phyloP scores from a whole-genome alignment of 2,329 filamentous ascomycete genomes.

The Macrophomina phaseolina region DNA sequence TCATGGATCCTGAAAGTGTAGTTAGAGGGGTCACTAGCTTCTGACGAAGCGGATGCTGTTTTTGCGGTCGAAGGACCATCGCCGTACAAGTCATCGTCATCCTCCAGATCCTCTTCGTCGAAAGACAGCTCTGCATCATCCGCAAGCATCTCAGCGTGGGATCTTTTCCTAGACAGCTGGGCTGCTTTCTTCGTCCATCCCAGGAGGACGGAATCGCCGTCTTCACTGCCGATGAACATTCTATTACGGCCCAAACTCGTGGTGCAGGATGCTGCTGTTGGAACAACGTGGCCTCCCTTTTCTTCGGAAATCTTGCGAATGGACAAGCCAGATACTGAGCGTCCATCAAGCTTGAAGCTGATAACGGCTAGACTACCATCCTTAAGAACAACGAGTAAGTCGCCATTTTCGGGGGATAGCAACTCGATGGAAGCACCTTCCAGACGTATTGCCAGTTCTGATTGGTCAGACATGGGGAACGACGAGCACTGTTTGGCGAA shows the following conservation, averaged over 20 bases:
- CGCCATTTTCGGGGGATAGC: slow-evolving; percentile 76
- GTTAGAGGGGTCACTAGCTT: slow-evolving; percentile 62
- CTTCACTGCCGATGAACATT: slow-evolving; percentile 86
- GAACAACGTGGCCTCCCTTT: slow-evolving; percentile 67
- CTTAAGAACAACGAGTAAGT: slow-evolving; percentile 81
- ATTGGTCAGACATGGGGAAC: slow-evolving; percentile 86
- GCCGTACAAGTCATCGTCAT: slow-evolving; percentile 67
- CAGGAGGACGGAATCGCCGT: slow-evolving; percentile 79
- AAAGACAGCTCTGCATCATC: slow-evolving; percentile 51
- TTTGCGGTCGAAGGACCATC: slow-evolving; percentile 54
- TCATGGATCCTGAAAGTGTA: slow-evolving; percentile 81
- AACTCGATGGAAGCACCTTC: slow-evolving; percentile 82
- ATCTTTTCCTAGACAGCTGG: slow-evolving; percentile 67
- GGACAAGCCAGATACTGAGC: slow-evolving; percentile 86
- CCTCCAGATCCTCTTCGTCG: slow-evolving; percentile 65
- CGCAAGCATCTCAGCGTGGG: slow-evolving; percentile 64
- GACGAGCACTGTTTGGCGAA: slow-evolving; percentile 83
- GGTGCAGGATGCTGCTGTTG: slow-evolving; percentile 70
- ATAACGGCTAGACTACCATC: slow-evolving; percentile 77
- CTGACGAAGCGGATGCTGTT: slow-evolving; percentile 42
- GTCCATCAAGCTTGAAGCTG: slow-evolving; percentile 84
- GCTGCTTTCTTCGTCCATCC: slow-evolving; percentile 75
- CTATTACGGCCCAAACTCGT: slow-evolving; percentile 70
- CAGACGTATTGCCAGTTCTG: slow-evolving; percentile 76
- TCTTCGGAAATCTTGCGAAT: slow-evolving; percentile 69